Base-by-base conservation (phyloP, 169 alveolate genomes). In the Eimeria brunetti region DNA sequence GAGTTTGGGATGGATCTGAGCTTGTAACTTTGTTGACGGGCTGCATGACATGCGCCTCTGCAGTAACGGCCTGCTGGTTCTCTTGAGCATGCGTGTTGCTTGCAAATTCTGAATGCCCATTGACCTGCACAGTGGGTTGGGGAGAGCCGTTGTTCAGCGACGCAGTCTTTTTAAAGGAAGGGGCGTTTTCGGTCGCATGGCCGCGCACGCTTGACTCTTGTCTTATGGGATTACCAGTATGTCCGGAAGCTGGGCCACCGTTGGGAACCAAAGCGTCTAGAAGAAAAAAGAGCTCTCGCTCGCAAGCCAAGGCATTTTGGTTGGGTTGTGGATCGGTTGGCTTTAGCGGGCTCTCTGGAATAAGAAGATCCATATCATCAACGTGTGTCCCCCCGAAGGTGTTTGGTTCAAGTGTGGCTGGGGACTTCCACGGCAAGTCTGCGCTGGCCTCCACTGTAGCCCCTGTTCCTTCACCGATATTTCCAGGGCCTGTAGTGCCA, bases 231-330 rank as follows among this genome's bases (percentile, higher is more conserved):
- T 27, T 44, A 16, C 5, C 38, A 24, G 18, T 20, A 44, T 27
- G 64, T 24, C 41, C 86, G 6, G 62, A 7, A 24, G 20, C 64
- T 2, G 60, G 86, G 64, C 41, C 22, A n/a, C 44, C 60, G 18
- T 22, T 2, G 27, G 86, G 86, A 24, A 22, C 14, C 86, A 76
- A 76, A 22, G 86, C 86, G 41, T 76, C 86, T 76, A 76, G 86
- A 27, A 76, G 86, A n/a, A 76, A 41, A 76, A 9, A 41, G 44
- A 76, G 86, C 24, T 76, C 86, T 3, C 60, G 86, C 8, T 76
- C 60, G 86, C 62, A 58, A 22, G 14, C 20, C 11, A 22, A 41
- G 44, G 64, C 86, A 46, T 24, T 44, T 12, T 46, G 60, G 18
- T 46, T 24, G 62, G 30, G 24, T 18, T 41, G 56, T 46, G 62